Evolutionary conservation across 2,329 filamentous ascomycete species (phyloP).

Genomic region (Fusarium nodosum): DNA sequence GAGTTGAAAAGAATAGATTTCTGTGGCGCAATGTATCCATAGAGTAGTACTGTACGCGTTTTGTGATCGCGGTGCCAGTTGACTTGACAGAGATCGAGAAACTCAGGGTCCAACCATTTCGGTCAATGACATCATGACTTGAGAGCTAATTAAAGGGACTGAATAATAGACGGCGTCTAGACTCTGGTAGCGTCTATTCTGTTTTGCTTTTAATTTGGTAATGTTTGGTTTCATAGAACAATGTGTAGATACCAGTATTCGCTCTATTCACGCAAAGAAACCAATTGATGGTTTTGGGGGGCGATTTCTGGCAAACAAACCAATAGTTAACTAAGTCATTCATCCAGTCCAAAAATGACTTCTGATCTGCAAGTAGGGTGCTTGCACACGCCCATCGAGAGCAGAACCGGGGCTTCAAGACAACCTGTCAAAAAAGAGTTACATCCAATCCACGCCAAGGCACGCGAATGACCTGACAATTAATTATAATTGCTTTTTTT

Average conservation of each 20-base stretch:
- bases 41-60: not conserved
- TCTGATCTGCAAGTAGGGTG: constrained; percentile 44
- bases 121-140: constrained; percentile 38
- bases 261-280: not conserved
- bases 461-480: constrained; percentile 27
- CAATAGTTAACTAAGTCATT: not conserved
- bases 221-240: not conserved
- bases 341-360: not conserved
- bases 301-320: too few species aligned
- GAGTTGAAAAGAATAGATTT: not conserved
- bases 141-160: not conserved
- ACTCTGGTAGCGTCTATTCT: not conserved
- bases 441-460: not conserved
- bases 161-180: constrained; percentile 1
- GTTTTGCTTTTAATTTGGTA: not conserved
- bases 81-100: constrained; percentile 24
- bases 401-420: constrained; percentile 21
- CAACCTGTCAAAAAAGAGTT: constrained; percentile 19
- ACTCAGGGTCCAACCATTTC: constrained; percentile 13
- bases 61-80: constrained; percentile 18
- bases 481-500: constrained; percentile 19
- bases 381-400: constrained; percentile 36
- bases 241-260: not conserved
- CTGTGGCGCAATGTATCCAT: constrained; percentile 1
- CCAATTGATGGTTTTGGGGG: too few species aligned